phyloP scores from a whole-genome alignment of 2,329 filamentous ascomycete species.

The Aschersonia sp. region DNA sequence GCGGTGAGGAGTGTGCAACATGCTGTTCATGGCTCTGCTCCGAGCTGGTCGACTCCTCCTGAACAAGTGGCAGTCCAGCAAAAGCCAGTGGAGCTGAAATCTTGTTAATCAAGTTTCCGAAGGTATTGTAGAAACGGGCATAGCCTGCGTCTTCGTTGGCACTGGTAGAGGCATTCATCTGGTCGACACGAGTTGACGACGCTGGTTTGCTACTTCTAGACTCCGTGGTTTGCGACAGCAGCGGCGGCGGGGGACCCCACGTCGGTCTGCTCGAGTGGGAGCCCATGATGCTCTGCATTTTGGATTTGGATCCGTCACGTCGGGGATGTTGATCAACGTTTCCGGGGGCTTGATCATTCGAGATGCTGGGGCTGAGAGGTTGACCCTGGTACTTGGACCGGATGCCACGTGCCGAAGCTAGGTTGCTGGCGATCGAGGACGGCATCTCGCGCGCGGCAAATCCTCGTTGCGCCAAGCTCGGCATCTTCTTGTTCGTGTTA shows the following conservation, averaged over 20 bases:
- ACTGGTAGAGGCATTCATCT: constrained; percentile 1
- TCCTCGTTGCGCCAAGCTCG: constrained; percentile 23
- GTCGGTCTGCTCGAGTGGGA: constrained; percentile 35
- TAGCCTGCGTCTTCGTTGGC: constrained; percentile 58
- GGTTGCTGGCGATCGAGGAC: constrained; percentile 76
- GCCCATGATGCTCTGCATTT: constrained; percentile 43
- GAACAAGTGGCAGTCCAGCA: constrained; percentile 68
- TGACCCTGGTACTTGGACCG: constrained; percentile 48
- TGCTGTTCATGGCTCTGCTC: constrained; percentile 9
- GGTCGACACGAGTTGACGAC: constrained; percentile 13
- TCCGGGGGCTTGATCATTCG: constrained; percentile 58
- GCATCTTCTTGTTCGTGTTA: constrained; percentile 10
- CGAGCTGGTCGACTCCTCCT: constrained; percentile 26
- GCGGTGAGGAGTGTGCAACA: constrained; percentile 19
- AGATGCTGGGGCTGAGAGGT: constrained; percentile 57
- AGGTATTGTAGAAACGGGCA: constrained; percentile 80
- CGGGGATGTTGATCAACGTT: constrained; percentile 46
- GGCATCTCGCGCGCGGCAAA: constrained; percentile 53
- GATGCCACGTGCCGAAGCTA: constrained; percentile 77
- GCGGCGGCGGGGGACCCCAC: constrained; percentile 30
- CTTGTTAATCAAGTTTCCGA: constrained; percentile 75
- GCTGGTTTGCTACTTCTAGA: constrained; percentile 9
- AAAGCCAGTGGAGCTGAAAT: constrained; percentile 86
- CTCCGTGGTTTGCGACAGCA: constrained; percentile 11
- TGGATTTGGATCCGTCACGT: constrained; percentile 31